Evolutionary conservation across 2,329 filamentous ascomycete genomes (phyloP).

Genomic region (Ophiobolus disseminans): DNA sequence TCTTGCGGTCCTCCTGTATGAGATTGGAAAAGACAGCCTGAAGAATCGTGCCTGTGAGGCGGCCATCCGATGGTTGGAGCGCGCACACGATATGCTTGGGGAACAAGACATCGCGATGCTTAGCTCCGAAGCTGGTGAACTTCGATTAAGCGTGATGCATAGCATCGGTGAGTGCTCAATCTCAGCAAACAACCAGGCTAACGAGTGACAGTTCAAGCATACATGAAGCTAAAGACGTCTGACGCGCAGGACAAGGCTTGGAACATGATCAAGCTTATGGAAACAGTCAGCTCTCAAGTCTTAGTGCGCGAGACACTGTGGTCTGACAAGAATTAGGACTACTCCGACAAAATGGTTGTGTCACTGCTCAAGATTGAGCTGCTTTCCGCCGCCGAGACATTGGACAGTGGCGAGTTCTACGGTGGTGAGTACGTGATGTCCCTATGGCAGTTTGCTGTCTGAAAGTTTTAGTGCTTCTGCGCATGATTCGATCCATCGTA

Average conservation of each 20-base stretch:
- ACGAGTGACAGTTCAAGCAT: slow-evolving; percentile 58
- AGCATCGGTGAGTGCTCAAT: slow-evolving; percentile 45
- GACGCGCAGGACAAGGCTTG: slow-evolving; percentile 61
- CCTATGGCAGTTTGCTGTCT: slow-evolving; percentile 11
- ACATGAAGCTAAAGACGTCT: slow-evolving; percentile 57
- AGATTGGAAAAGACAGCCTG: slow-evolving; percentile 71
- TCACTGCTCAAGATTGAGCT: slow-evolving; percentile 73
- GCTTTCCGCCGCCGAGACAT: slow-evolving; percentile 55
- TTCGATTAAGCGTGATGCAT: slow-evolving; percentile 72
- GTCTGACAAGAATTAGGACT: slow-evolving; percentile 47
- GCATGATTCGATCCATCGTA: slow-evolving; percentile 67
- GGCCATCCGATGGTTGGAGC: slow-evolving; percentile 76
- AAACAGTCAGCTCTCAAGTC: slow-evolving; percentile 48
- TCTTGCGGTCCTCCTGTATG: slow-evolving; percentile 72
- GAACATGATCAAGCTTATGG: slow-evolving; percentile 66
- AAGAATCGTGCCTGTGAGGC: slow-evolving; percentile 59
- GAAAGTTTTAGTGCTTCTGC: slow-evolving; percentile 58
- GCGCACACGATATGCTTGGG: slow-evolving; percentile 68
- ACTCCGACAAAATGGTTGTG: slow-evolving; percentile 70
- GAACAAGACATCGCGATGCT: slow-evolving; percentile 62
- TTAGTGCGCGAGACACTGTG: neutral
- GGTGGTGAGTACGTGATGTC: slow-evolving; percentile 37
- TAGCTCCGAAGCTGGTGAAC: slow-evolving; percentile 66
- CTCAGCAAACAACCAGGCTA: neutral
- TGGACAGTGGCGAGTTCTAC: slow-evolving; percentile 52